Base-by-base conservation (phyloP, 2,329 filamentous ascomycete genomes). In the Paraphoma sp. region DNA sequence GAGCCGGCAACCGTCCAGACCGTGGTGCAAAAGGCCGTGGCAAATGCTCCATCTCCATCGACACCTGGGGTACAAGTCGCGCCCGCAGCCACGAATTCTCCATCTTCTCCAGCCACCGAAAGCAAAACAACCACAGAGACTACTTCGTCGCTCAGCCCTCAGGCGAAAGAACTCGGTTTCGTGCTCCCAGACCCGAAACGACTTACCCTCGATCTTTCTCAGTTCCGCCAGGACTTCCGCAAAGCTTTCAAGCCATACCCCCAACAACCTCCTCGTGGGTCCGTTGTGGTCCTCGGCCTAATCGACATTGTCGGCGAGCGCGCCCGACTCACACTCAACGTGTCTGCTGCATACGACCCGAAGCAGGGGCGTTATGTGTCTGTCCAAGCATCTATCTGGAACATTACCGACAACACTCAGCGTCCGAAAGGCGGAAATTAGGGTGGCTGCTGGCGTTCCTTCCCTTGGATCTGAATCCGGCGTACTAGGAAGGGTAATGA, bases 341-440 rank as follows among this genome's bases (percentile, higher is more conserved):
- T 83, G 2, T 56, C 65, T 8, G 78, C 74, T 5, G 74, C 70
- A 5, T 84, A 83, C 59, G 80, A 83, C 54, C 80, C 81, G 1
- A 76, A 76, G 45, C 54, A 66, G 23, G 71, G 65, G 9, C 75
- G 75, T 41, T 82, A 74, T 52, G 68, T 79, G 49, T 17, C 56
- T 76, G 2, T 73, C 2, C 6, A 67, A 8, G 65, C 65, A 5
- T 55, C 46, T 2, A 48, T 76, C n/a, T 68, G 59, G 49, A 73
- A 63, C 18, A 36, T 65, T 12, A 56, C 38, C 6, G 51, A 70
- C 62, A 75, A 75, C 63, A 68, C 68, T 17, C 80, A 81, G 61
- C 41, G 53, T 30, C 79, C 80, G 0, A 77, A 61, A 52, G 79
- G 80, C 14, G 64, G 65, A 3, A 54, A 51, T 4, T 63, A 60